A percentile compares a stretch with the other conserved stretches of the same genome.
phyloP scores from a whole-genome alignment of 2,329 filamentous ascomycete genomes.

The Penicillium sp. region DNA sequence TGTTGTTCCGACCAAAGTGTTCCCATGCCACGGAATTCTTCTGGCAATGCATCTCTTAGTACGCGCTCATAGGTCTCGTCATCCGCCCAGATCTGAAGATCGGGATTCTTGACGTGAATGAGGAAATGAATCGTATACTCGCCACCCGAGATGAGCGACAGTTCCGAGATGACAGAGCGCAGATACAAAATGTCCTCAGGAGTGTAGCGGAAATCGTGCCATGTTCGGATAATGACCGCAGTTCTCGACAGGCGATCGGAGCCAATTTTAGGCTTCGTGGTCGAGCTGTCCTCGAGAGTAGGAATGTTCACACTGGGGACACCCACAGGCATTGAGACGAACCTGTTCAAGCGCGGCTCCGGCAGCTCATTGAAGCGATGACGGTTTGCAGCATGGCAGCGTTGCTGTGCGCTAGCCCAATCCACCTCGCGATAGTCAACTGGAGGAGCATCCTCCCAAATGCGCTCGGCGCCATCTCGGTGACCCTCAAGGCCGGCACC shows the following conservation, averaged over 20 bases:
- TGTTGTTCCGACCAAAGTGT: constrained; percentile 94
- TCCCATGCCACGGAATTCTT: constrained; percentile 85
- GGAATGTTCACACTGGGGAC: constrained; percentile 24
- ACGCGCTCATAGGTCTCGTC: constrained; percentile 72
- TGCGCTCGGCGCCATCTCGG: constrained; percentile 74
- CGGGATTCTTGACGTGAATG: constrained; percentile 80
- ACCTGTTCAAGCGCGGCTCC: constrained; percentile 39
- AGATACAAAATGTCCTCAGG: constrained; percentile 78
- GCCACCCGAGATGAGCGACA: constrained; percentile 75
- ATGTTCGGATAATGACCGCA: constrained; percentile 79
- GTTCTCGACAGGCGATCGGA: constrained; percentile 57
- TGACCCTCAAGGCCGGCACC: constrained; percentile 87
- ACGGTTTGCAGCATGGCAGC: constrained; percentile 72
- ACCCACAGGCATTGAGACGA: constrained; percentile 40
- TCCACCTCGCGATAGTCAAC: constrained; percentile 78
- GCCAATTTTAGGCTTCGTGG: constrained; percentile 27
- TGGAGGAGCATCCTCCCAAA: constrained; percentile 73
- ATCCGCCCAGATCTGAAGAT: constrained; percentile 80
- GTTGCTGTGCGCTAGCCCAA: constrained; percentile 78
- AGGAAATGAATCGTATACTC: constrained; percentile 85
- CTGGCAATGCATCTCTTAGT: constrained; percentile 70
- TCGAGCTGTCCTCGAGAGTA: constrained; percentile 17
- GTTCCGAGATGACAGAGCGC: constrained; percentile 77
- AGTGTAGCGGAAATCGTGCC: constrained; percentile 78
- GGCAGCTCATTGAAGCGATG: constrained; percentile 64